These are phyloP conservation scores for Lactarius evosmus DNA, from an alignment of 768 basidiomycete genomes.

Conservation along the genomic window DNA sequence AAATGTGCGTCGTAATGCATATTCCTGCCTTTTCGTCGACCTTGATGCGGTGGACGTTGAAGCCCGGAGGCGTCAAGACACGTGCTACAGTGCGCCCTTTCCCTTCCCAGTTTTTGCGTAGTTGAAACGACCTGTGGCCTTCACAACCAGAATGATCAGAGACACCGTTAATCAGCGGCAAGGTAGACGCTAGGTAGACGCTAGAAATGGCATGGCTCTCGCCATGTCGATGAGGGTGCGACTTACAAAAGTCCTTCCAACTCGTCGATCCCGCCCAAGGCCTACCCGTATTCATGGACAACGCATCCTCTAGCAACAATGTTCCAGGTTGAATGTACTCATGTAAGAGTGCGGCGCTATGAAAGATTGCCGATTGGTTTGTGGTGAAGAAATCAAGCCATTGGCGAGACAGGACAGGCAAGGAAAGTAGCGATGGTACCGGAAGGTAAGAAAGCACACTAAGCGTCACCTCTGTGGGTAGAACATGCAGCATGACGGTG, in stretches of 20 bases:
- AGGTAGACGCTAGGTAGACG: background rate
- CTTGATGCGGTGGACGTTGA: conserved; percentile 67
- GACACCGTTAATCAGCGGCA: background rate
- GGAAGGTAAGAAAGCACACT: conserved; percentile 50
- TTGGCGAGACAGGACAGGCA: conserved; percentile 41
- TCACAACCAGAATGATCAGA: conserved; percentile 12
- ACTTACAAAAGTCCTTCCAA: conserved; percentile 66
- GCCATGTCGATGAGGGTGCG: conserved; percentile 1
- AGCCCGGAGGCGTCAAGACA: conserved; percentile 36
- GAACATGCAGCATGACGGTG: conserved; percentile 36
- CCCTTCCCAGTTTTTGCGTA: conserved; percentile 56
- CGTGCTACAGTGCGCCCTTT: conserved; percentile 42
- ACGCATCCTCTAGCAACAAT: conserved; percentile 35
- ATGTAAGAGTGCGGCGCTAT: conserved; percentile 52
- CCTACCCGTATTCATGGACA: conserved; percentile 34
- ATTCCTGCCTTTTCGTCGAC: conserved; percentile 61
- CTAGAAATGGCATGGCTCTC: background rate
- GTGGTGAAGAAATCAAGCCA: conserved; percentile 47
- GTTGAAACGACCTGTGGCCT: conserved; percentile 47
- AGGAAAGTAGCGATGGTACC: conserved; percentile 40
- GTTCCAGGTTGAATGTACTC: conserved; percentile 39
- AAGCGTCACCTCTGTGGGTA: conserved; percentile 61
- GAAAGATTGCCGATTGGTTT: conserved; percentile 56
- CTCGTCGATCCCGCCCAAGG: conserved; percentile 39
- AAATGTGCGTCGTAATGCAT: conserved; percentile 52